Percentiles rank a stretch among this genome's conserved stretches.
These are phyloP conservation scores for Thermothielavioides terrestris DNA, from an alignment of 495 filamentous ascomycete genomes.

Conservation along the genomic window DNA sequence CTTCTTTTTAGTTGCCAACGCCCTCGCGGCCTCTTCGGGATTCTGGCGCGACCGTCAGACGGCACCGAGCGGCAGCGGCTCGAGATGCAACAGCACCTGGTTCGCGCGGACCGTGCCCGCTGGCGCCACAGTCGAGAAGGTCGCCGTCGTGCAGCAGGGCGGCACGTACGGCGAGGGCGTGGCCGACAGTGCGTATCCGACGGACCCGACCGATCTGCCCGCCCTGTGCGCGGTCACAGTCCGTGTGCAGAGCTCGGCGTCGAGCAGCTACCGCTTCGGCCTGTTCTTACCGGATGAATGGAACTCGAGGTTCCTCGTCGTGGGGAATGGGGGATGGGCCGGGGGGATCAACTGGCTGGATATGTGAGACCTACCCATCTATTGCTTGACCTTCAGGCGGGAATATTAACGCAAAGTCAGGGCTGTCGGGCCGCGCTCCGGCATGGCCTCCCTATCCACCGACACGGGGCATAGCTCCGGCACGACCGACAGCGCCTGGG, in stretches of 20 bases:
- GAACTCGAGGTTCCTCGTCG: conserved; percentile 36
- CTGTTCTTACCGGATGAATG: conserved; percentile 43
- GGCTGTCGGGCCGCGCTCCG: conserved; percentile 21
- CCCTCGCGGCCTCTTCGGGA: too few relatives aligned
- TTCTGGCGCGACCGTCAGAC: neutral
- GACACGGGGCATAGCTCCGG: conserved; percentile 48
- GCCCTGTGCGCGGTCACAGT: conserved; percentile 42
- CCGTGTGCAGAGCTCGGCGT: conserved; percentile 35
- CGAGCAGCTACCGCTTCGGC: conserved; percentile 40
- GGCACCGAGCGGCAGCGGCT: neutral
- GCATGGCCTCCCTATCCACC: conserved; percentile 48
- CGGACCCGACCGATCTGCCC: conserved; percentile 37
- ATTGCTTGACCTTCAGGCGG: neutral
- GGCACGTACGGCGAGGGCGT: conserved; percentile 30
- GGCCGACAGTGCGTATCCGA: conserved; percentile 36
- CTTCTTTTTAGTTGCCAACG: too few relatives aligned
- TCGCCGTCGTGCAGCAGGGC: conserved; percentile 24
- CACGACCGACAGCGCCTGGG: conserved; percentile 38
- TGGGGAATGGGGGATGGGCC: conserved; percentile 41
- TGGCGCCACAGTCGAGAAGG: conserved; percentile 24
- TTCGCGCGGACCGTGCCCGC: conserved; percentile 21
- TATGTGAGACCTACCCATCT: conserved; percentile 23
- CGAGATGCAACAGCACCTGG: conserved; percentile 15
- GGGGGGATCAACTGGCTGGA: conserved; percentile 45
- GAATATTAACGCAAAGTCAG: neutral